Evolutionary conservation across 2,329 filamentous ascomycete species (phyloP).

Genomic region (Aspergillus japonicus): DNA sequence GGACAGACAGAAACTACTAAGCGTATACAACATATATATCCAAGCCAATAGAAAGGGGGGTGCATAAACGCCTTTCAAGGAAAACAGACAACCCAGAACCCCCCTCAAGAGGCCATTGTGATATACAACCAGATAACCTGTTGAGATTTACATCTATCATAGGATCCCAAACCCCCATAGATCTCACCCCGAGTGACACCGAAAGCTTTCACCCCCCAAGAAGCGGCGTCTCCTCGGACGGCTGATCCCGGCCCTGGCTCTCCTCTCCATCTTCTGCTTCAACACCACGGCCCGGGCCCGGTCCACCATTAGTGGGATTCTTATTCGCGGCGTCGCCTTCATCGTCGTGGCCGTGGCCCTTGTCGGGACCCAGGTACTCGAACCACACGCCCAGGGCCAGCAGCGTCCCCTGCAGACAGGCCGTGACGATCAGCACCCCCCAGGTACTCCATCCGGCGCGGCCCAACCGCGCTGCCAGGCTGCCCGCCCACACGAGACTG

Average conservation of each 20-base stretch:
- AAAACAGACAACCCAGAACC: too few relatives aligned
- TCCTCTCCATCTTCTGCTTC: slow-evolving; percentile 6
- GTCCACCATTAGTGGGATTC: slow-evolving; percentile 8
- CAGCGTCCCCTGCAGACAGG: slow-evolving; percentile 76
- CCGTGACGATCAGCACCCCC: slow-evolving; percentile 87
- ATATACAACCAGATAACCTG: too few relatives aligned
- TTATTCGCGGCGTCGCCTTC: slow-evolving; percentile 20
- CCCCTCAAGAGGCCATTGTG: too few relatives aligned
- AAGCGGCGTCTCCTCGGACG: slow-evolving; percentile 38
- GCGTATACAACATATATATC: too few relatives aligned
- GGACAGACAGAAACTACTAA: too few relatives aligned
- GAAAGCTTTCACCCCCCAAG: slow-evolving; percentile 23
- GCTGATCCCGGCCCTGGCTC: slow-evolving; percentile 18
- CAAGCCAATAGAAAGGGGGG: too few relatives aligned
- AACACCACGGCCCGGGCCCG: background rate
- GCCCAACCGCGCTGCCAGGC: slow-evolving; percentile 76
- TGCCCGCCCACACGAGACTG: slow-evolving; percentile 83
- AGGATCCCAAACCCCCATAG: too few relatives aligned
- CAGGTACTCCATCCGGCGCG: slow-evolving; percentile 89
- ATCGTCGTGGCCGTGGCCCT: slow-evolving; percentile 24
- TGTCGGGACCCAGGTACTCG: slow-evolving; percentile 50
- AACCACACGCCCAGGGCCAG: slow-evolving; percentile 80
- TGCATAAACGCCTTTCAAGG: background rate
- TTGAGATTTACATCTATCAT: too few relatives aligned
- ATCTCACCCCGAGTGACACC: too few relatives aligned